Percentiles rank a stretch among this genome's conserved stretches.
phyloP scores from a whole-genome alignment of 1,139 yeast species.

The Yamadazyma siamensis region DNA sequence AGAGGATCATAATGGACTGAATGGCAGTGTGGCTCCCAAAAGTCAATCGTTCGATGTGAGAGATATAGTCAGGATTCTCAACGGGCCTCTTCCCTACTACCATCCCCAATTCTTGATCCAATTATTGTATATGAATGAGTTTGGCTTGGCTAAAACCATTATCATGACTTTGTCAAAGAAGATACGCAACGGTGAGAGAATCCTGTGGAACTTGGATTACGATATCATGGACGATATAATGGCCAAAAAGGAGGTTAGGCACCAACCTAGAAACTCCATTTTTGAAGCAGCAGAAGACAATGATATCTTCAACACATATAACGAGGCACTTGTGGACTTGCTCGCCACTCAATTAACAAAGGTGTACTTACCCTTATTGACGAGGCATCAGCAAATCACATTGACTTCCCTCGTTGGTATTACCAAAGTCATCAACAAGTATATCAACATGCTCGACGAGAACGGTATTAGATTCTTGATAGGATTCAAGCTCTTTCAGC shows the following conservation, averaged over 20 bases:
- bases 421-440: conserved; percentile 49
- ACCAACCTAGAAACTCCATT: conserved; percentile 9
- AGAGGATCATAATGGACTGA: conserved; percentile 10
- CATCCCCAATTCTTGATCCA: conserved; percentile 91
- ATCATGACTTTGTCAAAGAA: conserved; percentile 50
- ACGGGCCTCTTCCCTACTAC: conserved; percentile 86
- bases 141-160: conserved; percentile 54
- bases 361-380: conserved; percentile 70
- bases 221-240: conserved; percentile 20
- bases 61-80: conserved; percentile 69
- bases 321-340: conserved; percentile 42
- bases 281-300: conserved; percentile 18
- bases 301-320: conserved; percentile 41
- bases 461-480: conserved; percentile 72
- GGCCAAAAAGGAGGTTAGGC: conserved; percentile 1
- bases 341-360: conserved; percentile 61
- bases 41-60: conserved; percentile 5
- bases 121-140: conserved; percentile 61
- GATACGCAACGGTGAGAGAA: conserved; percentile 37
- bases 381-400: conserved; percentile 90
- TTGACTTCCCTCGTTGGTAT: conserved; percentile 68
- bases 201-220: conserved; percentile 37
- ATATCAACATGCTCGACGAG: conserved; percentile 54
- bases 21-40: too few relatives aligned
- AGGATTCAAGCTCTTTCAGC: conserved; percentile 67